These are phyloP conservation scores for Russula dissimulans DNA, from an alignment of 768 basidiomycete species.

Conservation along the genomic window DNA sequence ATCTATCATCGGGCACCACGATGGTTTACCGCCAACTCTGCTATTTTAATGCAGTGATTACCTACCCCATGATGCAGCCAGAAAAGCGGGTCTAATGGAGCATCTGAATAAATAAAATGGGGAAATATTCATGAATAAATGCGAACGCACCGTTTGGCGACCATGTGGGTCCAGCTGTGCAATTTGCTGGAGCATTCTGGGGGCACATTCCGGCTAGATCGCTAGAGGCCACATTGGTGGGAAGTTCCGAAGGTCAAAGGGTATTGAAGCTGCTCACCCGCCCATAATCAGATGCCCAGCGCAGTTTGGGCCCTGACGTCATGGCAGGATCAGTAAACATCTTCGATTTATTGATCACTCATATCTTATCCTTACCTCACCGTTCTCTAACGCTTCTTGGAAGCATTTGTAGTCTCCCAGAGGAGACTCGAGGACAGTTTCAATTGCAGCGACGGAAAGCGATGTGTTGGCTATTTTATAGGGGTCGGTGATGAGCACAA, in stretches of 20 bases:
- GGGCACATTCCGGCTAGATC: constrained; percentile 27
- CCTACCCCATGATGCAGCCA: no score
- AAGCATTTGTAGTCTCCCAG: constrained; percentile 27
- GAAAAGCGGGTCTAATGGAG: no score
- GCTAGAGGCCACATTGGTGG: constrained; percentile 11
- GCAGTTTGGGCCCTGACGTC: constrained; percentile 28
- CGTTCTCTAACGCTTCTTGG: constrained; percentile 25
- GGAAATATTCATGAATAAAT: no score
- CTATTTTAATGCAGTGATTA: no score
- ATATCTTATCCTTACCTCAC: constrained; percentile 20
- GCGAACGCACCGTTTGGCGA: constrained; percentile 24
- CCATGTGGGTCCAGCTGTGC: constrained; percentile 24
- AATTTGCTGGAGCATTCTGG: constrained; percentile 20
- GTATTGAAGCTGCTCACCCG: constrained; percentile 19
- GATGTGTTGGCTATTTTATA: constrained; percentile 25
- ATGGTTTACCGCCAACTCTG: no score
- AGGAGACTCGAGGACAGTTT: constrained; percentile 22
- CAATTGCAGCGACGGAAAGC: constrained; percentile 22
- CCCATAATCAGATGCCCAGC: constrained; percentile 28
- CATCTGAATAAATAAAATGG: no score
- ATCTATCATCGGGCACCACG: no score
- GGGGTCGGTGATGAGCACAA: constrained; percentile 8
- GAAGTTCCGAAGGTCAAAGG: neutral
- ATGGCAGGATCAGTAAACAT: neutral
- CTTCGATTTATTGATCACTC: no score